Evolutionary conservation across 2,329 filamentous ascomycete species (phyloP).

Genomic region (Clarireedia monteithiana): DNA sequence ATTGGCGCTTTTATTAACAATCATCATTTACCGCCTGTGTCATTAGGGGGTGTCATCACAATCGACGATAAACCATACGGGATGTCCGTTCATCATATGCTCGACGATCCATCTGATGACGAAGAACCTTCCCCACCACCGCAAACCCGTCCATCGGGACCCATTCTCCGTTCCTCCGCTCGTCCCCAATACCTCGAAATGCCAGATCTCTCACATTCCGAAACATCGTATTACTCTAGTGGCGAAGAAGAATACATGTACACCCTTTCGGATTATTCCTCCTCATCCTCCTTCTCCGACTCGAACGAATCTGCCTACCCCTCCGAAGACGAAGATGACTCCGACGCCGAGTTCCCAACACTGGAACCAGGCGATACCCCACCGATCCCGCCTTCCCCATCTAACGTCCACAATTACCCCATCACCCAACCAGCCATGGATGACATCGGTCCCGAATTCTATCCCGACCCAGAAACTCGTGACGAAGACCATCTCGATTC

Average conservation of each 20-base stretch:
- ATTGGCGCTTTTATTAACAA: constrained; percentile 86
- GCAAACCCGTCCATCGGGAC: constrained; percentile 22
- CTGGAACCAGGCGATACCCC: constrained; percentile 68
- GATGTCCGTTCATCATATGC: constrained; percentile 96
- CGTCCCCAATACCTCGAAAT: constrained; percentile 17
- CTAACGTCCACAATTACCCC: constrained; percentile 56
- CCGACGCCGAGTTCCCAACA: constrained; percentile 45
- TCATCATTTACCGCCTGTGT: constrained; percentile 81
- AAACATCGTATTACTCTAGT: constrained; percentile 23
- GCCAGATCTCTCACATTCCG: constrained; percentile 31
- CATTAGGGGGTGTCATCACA: constrained; percentile 79
- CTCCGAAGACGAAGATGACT: constrained; percentile 33
- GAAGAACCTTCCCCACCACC: constrained; percentile 33
- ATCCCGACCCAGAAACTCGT: constrained; percentile 60
- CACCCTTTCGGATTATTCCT: constrained; percentile 56
- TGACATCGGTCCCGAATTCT: constrained; percentile 78
- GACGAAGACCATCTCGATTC: constrained; percentile 76
- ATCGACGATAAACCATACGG: constrained; percentile 81
- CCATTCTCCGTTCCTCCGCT: constrained; percentile 24
- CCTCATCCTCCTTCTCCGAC: constrained; percentile 33
- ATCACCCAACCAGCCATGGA: constrained; percentile 90
- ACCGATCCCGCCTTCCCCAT: constrained; percentile 66
- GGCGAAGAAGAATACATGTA: constrained; percentile 48
- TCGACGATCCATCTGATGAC: constrained; percentile 58
- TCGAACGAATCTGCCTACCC: constrained; percentile 12